Conservation (phyloP, 495 filamentous ascomycete genomes). For the Rostrohypoxylon terebratum region DNA sequence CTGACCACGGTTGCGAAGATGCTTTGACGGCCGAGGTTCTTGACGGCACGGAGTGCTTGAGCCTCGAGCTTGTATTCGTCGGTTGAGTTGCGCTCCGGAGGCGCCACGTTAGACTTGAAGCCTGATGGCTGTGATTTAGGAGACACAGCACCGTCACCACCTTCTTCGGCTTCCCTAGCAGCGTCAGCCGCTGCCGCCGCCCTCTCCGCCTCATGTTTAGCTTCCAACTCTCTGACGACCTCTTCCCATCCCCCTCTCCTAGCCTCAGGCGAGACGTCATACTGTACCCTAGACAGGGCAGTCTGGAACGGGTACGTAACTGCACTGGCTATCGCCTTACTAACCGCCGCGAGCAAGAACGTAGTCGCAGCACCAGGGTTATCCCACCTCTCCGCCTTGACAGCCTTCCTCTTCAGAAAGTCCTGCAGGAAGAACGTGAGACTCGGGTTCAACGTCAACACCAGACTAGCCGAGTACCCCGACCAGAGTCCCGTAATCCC, state of each 20-base stretch:
- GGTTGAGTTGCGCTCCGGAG: constrained; percentile 32
- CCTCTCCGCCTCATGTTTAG: constrained; percentile 1
- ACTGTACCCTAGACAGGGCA: constrained; percentile 80
- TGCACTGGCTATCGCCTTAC: constrained; percentile 81
- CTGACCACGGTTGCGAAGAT: constrained; percentile 71
- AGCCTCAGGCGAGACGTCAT: constrained; percentile 51
- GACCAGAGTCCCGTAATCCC: constrained; percentile 88
- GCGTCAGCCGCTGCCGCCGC: constrained; percentile 28
- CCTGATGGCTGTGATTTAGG: constrained; percentile 10
- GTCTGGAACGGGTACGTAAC: constrained; percentile 90
- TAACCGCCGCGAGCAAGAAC: constrained; percentile 80
- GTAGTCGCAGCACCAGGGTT: constrained; percentile 61
- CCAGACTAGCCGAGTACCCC: constrained; percentile 83
- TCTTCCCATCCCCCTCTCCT: neutral
- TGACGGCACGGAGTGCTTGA: constrained; percentile 31
- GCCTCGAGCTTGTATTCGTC: constrained; percentile 23
- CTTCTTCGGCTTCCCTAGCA: constrained; percentile 27
- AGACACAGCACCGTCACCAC: neutral
- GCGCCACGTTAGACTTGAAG: constrained; percentile 1
- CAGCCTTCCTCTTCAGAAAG: constrained; percentile 68
- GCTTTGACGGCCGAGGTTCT: constrained; percentile 54
- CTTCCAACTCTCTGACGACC: constrained; percentile 13
- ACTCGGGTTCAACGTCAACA: constrained; percentile 87
- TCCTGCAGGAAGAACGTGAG: constrained; percentile 89
- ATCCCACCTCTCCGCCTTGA: constrained; percentile 63